Evolutionary conservation across 257 asterid genomes (phyloP), one percentile per base, ranked within the genome.

Genomic region (Fraxinus americana): DNA sequence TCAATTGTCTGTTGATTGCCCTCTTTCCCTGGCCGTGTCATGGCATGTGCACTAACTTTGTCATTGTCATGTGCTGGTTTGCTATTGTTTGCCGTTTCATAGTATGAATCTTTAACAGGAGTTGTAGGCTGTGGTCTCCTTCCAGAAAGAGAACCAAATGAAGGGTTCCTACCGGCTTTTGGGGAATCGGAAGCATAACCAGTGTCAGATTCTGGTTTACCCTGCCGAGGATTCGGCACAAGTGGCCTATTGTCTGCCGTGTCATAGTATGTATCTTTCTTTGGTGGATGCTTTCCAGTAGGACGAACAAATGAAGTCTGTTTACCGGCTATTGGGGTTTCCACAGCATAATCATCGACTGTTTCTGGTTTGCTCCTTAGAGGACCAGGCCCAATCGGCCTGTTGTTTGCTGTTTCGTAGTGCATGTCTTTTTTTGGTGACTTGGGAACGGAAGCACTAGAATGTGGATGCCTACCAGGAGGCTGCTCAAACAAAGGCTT

Each of bases 1-100:
- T 81, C 82, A 17, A 81, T 70, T 65, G 21, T 38, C 23, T 79
- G 82, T 10, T 19, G 73, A 57, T 69, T 7, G 34, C 75, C 72
- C 21, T 80, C 81, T 21, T 57, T 81, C 27, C 70, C 36, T 0
- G 85, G 71, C 0, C 1, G 27, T 23, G 32, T 8, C 67, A 7
- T 63, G 23, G 1, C 63, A 52, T 80, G 78, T 4, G 68, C 19
- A 14, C 43, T 19, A 7, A 5, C 79, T 75, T 59, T 27, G 63
- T 67, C 71, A 3, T 65, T 29, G 48, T 59, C 59, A 21, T 34
- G 85, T 6, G 81, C 70, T 10, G 79, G 73, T 39, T 32, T 61
- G 3, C 45, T 36, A 41, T 35, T 43, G 75, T 75, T 54, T 38
- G 77, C 19, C 70, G 25, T 19, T 7, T 61, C 84, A 21, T 75